Conservation (phyloP, 192 early-diverging fungal species). For the Backusella mclennaniae region DNA sequence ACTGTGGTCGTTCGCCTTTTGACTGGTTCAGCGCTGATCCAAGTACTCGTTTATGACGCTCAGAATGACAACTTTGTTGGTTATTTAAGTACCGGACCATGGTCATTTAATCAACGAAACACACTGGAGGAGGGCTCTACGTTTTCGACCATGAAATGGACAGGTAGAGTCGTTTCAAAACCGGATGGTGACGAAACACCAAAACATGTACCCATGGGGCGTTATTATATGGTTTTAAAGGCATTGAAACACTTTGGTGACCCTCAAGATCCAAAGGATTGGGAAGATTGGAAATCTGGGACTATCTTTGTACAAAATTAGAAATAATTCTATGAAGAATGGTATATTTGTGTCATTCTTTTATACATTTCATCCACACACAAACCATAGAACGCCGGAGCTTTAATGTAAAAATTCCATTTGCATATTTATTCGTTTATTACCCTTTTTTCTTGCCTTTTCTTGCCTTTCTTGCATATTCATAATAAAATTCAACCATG, state of each 20-base stretch:
- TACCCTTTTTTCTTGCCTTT: not conserved
- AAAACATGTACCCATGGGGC: slow-evolving; percentile 14
- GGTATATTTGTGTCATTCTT: not conserved
- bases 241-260: slow-evolving; percentile 35
- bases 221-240: slow-evolving; percentile 20
- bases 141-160: slow-evolving; percentile 26
- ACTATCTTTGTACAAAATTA: slow-evolving; percentile 5
- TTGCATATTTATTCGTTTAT: not conserved
- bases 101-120: slow-evolving; percentile 20
- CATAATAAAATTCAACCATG: slow-evolving; percentile 6
- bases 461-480: not conserved
- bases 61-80: slow-evolving; percentile 3
- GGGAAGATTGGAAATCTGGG: slow-evolving; percentile 19
- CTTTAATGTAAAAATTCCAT: not conserved
- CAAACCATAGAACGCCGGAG: not conserved
- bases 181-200: not conserved
- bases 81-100: not conserved
- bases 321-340: not conserved
- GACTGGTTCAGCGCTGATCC: slow-evolving; percentile 17
- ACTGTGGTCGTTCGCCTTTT: slow-evolving; percentile 12
- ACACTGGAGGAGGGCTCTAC: slow-evolving; percentile 14
- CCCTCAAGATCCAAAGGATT: slow-evolving; percentile 21
- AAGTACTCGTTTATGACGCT: slow-evolving; percentile 9
- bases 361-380: not conserved
- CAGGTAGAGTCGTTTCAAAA: not conserved